Evolutionary conservation across 2,329 filamentous ascomycete species (phyloP).

Genomic region (Bisporella sp.): DNA sequence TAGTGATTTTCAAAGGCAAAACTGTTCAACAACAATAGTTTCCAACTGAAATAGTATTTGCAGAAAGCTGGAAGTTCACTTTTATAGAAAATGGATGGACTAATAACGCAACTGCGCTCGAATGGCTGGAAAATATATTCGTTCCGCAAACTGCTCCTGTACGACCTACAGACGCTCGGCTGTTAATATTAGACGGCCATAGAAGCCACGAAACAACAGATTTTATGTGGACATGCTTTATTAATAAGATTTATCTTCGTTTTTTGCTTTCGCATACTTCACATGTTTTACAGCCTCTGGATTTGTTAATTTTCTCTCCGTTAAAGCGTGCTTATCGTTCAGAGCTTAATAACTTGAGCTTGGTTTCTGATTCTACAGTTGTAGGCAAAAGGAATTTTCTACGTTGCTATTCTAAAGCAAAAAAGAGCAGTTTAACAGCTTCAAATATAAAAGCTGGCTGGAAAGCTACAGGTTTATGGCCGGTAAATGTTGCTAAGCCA

Average conservation of each 20-base stretch:
- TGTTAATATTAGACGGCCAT: constrained; percentile 4
- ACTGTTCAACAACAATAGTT: constrained; percentile 5
- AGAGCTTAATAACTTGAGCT: background rate
- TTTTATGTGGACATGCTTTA: background rate
- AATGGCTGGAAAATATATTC: constrained; percentile 6
- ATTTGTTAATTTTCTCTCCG: constrained; percentile 1
- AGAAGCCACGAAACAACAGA: constrained; percentile 1
- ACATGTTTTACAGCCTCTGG: constrained; percentile 1
- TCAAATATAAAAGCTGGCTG: background rate
- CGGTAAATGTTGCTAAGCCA: background rate
- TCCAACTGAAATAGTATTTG: background rate
- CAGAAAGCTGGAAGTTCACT: constrained; percentile 3
- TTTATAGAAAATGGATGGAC: constrained; percentile 6
- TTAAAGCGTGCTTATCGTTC: background rate
- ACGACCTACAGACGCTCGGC: background rate
- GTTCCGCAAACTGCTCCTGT: background rate
- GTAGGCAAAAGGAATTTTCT: constrained; percentile 1
- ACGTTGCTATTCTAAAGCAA: background rate
- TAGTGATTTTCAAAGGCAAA: constrained; percentile 9
- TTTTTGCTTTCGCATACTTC: constrained; percentile 1
- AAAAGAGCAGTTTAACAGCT: background rate
- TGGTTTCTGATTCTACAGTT: background rate
- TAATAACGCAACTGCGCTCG: constrained; percentile 2
- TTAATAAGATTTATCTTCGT: background rate
- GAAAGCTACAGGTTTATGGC: background rate